Conservation (phyloP, 164 flowering plant species). For the Cinnamomum chago region DNA sequence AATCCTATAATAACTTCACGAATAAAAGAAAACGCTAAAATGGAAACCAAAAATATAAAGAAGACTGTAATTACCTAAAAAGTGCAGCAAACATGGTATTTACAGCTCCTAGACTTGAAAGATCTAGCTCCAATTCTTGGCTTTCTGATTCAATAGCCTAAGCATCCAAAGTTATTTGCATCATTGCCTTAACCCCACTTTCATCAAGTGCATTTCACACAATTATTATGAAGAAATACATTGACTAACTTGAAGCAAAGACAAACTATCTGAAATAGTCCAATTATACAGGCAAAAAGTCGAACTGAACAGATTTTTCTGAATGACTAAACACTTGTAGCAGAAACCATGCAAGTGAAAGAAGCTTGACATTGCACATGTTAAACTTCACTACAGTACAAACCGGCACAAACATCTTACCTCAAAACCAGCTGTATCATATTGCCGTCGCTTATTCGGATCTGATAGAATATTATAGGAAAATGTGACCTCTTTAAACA, state of each 20-base stretch:
- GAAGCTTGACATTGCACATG: not conserved
- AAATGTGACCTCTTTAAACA: conserved; percentile 88
- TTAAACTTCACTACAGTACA: not conserved
- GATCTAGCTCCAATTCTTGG: conserved; percentile 93
- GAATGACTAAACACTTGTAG: not conserved
- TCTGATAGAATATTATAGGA: conserved; percentile 85
- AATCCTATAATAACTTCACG: not conserved
- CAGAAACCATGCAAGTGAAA: not conserved
- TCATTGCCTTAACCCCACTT: not conserved
- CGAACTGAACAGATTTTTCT: not conserved
- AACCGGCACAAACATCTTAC: conserved; percentile 27
- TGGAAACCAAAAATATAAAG: not conserved
- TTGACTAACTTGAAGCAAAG: too few species aligned
- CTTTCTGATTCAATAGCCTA: conserved; percentile 90
- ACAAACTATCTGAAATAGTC: not conserved
- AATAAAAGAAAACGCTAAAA: too few species aligned
- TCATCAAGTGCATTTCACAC: not conserved
- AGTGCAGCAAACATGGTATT: conserved; percentile 98
- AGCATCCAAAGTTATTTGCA: not conserved
- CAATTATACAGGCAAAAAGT: not conserved
- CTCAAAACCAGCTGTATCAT: conserved; percentile 94
- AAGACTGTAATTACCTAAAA: conserved; percentile 50
- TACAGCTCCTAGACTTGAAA: conserved; percentile 88
- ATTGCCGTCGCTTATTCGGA: conserved; percentile 82
- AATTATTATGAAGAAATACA: not conserved